Evolutionary conservation across 1,139 yeast species (phyloP).

Genomic region (Blastobotrys buckinghamii): DNA sequence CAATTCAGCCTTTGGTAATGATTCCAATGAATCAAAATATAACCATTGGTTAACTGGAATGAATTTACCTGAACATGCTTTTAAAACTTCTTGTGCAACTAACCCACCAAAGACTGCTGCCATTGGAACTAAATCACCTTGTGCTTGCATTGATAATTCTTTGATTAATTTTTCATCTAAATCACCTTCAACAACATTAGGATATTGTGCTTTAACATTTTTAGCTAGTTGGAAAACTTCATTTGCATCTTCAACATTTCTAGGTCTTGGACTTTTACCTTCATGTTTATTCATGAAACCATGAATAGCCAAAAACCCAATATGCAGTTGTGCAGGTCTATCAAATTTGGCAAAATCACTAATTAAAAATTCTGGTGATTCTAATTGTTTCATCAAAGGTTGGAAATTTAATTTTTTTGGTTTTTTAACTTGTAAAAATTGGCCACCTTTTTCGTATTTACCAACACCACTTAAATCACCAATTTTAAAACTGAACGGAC

Average conservation of each 20-base stretch:
- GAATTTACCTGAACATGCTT: conserved; percentile 92
- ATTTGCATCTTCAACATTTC: conserved; percentile 66
- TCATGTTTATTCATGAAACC: conserved; percentile 59
- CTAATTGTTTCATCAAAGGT: conserved; percentile 57
- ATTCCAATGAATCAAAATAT: conserved; percentile 91
- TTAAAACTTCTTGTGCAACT: conserved; percentile 93
- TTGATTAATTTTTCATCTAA: conserved; percentile 61
- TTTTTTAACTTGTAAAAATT: conserved; percentile 86
- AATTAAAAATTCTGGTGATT: conserved; percentile 68
- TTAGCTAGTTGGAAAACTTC: conserved; percentile 58
- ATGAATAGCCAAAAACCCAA: conserved; percentile 87
- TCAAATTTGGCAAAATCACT: conserved; percentile 94
- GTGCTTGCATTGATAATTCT: conserved; percentile 76
- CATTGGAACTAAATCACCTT: conserved; percentile 88
- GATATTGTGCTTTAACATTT: conserved; percentile 54
- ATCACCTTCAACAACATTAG: conserved; percentile 49
- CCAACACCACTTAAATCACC: conserved; percentile 51
- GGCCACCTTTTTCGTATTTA: conserved; percentile 73
- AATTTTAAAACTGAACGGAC: conserved; percentile 88
- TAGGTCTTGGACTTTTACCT: conserved; percentile 70
- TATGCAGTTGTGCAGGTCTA: conserved; percentile 81
- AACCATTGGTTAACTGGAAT: conserved; percentile 86
- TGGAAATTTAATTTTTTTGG: conserved; percentile 63
- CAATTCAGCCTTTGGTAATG: conserved; percentile 60
- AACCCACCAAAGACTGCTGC: conserved; percentile 92